These are phyloP conservation scores for Aureobasidium lini DNA, from an alignment of 2,329 filamentous ascomycete species.

Conservation along the genomic window DNA sequence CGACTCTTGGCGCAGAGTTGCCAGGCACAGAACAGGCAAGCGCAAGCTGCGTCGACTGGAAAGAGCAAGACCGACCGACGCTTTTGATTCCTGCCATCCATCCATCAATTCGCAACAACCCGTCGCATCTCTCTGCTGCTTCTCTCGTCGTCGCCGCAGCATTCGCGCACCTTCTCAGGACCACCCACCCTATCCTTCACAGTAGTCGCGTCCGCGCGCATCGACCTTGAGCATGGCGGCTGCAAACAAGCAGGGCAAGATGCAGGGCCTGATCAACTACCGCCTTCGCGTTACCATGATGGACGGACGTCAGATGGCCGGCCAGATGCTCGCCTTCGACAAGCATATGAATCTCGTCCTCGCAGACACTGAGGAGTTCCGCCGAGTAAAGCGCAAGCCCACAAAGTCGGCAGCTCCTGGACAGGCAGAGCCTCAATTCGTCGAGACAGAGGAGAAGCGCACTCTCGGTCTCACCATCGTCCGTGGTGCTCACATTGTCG, in stretches of 20 bases:
- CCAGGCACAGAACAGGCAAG: not conserved
- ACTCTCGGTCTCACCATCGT: slow-evolving; percentile 94
- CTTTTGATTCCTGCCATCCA: not conserved
- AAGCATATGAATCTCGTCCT: slow-evolving; percentile 99
- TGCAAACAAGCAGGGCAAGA: slow-evolving; percentile 93
- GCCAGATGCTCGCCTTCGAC: slow-evolving; percentile 97
- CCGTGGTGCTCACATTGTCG: slow-evolving; percentile 89
- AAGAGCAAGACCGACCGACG: slow-evolving; percentile 6
- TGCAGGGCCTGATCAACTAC: slow-evolving; percentile 95
- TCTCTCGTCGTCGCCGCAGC: not conserved
- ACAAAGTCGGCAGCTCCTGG: slow-evolving; percentile 64
- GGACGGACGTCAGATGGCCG: slow-evolving; percentile 92
- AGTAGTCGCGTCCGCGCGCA: slow-evolving; percentile 16
- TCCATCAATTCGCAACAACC: not conserved
- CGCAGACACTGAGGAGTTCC: slow-evolving; percentile 96
- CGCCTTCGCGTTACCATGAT: slow-evolving; percentile 95
- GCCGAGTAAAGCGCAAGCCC: slow-evolving; percentile 78
- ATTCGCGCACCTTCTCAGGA: not conserved
- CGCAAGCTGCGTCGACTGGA: not conserved
- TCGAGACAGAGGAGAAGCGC: slow-evolving; percentile 93
- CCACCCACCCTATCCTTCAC: not conserved
- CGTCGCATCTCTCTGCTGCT: not conserved
- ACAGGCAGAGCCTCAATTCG: slow-evolving; percentile 53
- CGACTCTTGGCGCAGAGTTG: not conserved
- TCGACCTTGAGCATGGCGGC: slow-evolving; percentile 35